Conservation (phyloP, 202 grass and related monocot genomes). For the Panicum hallii region DNA sequence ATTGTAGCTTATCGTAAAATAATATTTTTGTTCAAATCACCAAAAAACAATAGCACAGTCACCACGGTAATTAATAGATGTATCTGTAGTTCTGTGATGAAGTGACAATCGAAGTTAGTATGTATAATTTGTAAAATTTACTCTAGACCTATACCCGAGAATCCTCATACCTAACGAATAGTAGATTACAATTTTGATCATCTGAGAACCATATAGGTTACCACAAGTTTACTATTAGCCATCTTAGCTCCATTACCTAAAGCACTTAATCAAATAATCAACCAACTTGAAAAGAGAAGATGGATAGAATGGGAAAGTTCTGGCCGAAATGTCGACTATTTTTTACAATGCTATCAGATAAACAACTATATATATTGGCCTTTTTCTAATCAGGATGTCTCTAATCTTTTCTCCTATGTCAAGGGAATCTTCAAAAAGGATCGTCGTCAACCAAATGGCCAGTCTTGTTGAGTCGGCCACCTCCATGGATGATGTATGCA, state of each 20-base stretch:
- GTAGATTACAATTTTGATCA: neutral
- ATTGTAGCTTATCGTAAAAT: too few species aligned
- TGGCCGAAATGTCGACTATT: neutral
- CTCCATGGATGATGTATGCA: neutral
- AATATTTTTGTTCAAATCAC: too few species aligned
- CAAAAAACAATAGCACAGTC: too few species aligned
- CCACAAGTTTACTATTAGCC: neutral
- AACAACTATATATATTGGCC: neutral
- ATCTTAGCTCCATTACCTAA: neutral
- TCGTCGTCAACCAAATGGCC: neutral
- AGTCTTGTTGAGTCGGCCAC: conserved; percentile 12
- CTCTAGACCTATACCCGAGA: neutral
- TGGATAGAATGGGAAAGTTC: neutral
- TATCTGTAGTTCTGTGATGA: neutral
- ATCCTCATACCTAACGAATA: neutral
- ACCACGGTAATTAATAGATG: too few species aligned
- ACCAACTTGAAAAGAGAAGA: neutral
- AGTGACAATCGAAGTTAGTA: neutral
- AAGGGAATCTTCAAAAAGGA: conserved; percentile 22
- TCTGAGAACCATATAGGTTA: neutral
- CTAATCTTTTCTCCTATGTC: conserved; percentile 3
- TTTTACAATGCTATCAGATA: neutral
- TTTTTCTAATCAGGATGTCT: neutral
- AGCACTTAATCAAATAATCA: neutral
- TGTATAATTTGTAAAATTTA: neutral